Evolutionary conservation across 225 moss, liverwort and hornwort genomes (phyloP).

Genomic region (Thuidium tamariscinum): DNA sequence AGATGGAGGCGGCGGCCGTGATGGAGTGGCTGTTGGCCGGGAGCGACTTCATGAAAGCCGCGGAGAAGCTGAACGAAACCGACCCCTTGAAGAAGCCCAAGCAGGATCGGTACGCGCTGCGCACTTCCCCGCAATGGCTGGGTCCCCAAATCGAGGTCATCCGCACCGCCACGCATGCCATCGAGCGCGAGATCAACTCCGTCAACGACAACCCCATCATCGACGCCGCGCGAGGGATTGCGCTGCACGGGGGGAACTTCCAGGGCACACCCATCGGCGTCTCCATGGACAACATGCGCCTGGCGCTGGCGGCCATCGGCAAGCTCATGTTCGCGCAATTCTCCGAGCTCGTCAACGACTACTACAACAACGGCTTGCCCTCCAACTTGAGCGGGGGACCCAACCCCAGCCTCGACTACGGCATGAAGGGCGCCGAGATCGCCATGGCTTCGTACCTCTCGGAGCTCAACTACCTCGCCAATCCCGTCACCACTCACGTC

Average conservation of each 20-base stretch:
- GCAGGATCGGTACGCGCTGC: background rate
- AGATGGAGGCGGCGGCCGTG: background rate
- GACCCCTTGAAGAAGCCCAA: background rate
- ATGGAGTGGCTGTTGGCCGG: background rate
- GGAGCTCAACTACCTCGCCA: conserved; percentile 50
- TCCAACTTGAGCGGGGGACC: conserved; percentile 10
- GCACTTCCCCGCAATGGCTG: background rate
- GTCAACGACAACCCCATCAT: conserved; percentile 19
- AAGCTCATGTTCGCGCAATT: conserved; percentile 64
- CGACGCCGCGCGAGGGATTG: background rate
- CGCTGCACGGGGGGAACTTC: conserved; percentile 38
- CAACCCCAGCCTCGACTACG: conserved; percentile 50
- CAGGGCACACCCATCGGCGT: conserved; percentile 47
- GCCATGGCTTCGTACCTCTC: conserved; percentile 46
- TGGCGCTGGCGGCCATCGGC: conserved; percentile 45
- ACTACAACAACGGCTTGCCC: conserved; percentile 52
- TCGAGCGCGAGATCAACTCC: conserved; percentile 10
- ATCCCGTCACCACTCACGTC: conserved; percentile 44
- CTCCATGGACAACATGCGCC: conserved; percentile 56
- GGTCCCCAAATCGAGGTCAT: background rate
- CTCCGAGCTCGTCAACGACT: conserved; percentile 50
- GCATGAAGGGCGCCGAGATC: conserved; percentile 59
- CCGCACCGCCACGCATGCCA: background rate
- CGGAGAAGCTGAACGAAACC: background rate
- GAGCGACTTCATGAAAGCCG: conserved; percentile 5